Conservation (phyloP, 768 basidiomycete species). For the Suillus ampliporus region DNA sequence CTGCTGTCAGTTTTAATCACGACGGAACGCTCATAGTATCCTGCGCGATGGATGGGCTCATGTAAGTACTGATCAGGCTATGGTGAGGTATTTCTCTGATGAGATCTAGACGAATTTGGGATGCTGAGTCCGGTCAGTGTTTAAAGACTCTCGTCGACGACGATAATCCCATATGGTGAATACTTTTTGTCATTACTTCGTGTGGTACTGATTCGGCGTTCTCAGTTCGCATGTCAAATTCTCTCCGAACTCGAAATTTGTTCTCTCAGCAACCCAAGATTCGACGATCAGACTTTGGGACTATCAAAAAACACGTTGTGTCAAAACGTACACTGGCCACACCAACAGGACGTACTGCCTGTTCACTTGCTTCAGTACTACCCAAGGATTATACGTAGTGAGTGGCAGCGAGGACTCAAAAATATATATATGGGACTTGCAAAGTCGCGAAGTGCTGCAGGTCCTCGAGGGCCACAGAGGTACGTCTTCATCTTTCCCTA, state of each 20-base stretch:
- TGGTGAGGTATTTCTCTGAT: conserved; percentile 11
- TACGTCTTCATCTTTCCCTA: conserved; percentile 32
- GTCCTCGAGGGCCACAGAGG: conserved; percentile 82
- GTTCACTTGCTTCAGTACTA: conserved; percentile 66
- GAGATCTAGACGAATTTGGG: conserved; percentile 87
- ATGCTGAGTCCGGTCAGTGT: conserved; percentile 96
- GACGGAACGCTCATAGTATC: conserved; percentile 96
- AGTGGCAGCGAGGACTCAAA: conserved; percentile 92
- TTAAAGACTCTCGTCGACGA: conserved; percentile 97
- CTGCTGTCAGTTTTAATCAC: conserved; percentile 90
- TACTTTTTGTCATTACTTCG: conserved; percentile 19
- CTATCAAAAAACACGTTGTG: conserved; percentile 86
- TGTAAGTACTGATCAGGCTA: conserved; percentile 58
- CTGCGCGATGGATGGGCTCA: conserved; percentile 95
- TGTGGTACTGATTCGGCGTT: conserved; percentile 14
- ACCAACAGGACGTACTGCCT: conserved; percentile 86
- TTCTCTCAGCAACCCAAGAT: conserved; percentile 92
- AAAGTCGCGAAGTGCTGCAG: conserved; percentile 78
- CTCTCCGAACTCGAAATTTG: conserved; percentile 89
- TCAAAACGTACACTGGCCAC: conserved; percentile 93
- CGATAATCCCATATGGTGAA: conserved; percentile 89
- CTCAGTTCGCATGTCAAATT: conserved; percentile 85
- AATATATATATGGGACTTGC: conserved; percentile 89
- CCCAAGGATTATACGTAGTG: conserved; percentile 70
- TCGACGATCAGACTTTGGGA: conserved; percentile 96